A percentile compares a stretch with the other conserved stretches of the same genome.
Evolutionary conservation across 495 filamentous ascomycete species (phyloP).

Genomic region (Terfezia boudieri): DNA sequence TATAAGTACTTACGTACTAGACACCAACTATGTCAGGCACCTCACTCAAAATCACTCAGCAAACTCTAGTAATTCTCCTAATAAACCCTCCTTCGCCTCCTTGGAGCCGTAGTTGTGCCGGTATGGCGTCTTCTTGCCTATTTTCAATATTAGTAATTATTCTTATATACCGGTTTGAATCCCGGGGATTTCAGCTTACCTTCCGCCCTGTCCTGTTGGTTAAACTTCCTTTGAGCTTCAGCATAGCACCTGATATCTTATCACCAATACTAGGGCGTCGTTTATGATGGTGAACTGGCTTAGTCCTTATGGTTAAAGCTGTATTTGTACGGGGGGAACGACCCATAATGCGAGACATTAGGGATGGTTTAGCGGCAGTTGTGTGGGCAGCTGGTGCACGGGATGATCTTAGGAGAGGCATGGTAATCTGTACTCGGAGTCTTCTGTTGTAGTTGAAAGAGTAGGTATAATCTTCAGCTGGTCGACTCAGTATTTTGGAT

Average conservation of each 20-base stretch:
- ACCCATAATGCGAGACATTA: not conserved
- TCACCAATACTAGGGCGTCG: conserved; percentile 38
- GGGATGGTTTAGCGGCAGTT: not conserved
- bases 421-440: not conserved
- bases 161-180: too few relatives aligned
- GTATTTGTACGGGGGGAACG: not conserved
- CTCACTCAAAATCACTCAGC: too few relatives aligned
- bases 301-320: conserved; percentile 1
- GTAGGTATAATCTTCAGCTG: too few relatives aligned
- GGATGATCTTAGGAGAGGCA: not conserved
- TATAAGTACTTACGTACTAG: too few relatives aligned
- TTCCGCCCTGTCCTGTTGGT: conserved; percentile 40
- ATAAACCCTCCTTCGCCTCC: too few relatives aligned
- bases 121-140: too few relatives aligned
- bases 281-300: conserved; percentile 25
- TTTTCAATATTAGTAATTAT: too few relatives aligned
- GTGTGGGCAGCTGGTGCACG: not conserved
- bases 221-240: conserved; percentile 40
- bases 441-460: too few relatives aligned
- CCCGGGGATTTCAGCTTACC: not conserved
- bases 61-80: too few relatives aligned
- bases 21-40: too few relatives aligned
- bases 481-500: too few relatives aligned
- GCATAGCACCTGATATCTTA: conserved; percentile 45
- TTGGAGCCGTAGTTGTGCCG: too few relatives aligned